Evolutionary conservation across 2,329 filamentous ascomycete genomes (phyloP).

Genomic region (Colletotrichum chlorophyti): DNA sequence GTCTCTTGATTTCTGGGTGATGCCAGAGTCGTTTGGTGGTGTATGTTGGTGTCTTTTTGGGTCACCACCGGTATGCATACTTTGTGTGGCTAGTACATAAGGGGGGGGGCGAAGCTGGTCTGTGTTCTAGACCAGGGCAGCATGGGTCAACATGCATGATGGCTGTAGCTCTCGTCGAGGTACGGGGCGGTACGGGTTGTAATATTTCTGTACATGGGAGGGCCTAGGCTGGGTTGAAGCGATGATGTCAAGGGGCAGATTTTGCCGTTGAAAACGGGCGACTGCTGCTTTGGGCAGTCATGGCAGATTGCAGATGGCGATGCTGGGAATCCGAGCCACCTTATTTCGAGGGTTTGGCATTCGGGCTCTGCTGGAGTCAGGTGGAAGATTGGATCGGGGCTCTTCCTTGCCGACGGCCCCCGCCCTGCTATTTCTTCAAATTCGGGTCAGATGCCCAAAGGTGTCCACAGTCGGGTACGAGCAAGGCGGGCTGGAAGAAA

Average conservation of each 20-base stretch:
- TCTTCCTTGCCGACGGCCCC: not conserved
- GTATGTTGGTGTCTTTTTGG: not conserved
- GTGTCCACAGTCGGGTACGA: not conserved
- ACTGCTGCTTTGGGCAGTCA: no score
- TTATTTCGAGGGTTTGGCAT: conserved; percentile 11
- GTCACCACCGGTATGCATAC: not conserved
- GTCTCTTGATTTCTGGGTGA: conserved; percentile 8
- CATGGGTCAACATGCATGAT: conserved; percentile 1
- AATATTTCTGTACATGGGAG: no score
- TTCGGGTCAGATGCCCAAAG: conserved; percentile 1
- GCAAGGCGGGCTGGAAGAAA: conserved; percentile 7
- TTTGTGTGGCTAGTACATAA: no score
- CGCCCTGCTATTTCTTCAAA: not conserved
- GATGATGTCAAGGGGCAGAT: conserved; percentile 23
- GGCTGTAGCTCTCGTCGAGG: conserved; percentile 5
- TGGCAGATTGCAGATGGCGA: no score
- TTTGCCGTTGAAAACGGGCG: not conserved
- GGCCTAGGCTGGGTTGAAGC: conserved; percentile 8
- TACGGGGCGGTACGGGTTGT: not conserved
- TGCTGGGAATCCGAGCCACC: no score
- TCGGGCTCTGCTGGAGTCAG: conserved; percentile 2
- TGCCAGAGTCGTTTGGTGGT: conserved; percentile 11
- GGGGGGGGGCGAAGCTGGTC: not conserved
- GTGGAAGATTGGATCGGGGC: not conserved
- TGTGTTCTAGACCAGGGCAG: not conserved